phyloP scores from a whole-genome alignment of 148 eudicot genomes.

The Camellia japonica region DNA sequence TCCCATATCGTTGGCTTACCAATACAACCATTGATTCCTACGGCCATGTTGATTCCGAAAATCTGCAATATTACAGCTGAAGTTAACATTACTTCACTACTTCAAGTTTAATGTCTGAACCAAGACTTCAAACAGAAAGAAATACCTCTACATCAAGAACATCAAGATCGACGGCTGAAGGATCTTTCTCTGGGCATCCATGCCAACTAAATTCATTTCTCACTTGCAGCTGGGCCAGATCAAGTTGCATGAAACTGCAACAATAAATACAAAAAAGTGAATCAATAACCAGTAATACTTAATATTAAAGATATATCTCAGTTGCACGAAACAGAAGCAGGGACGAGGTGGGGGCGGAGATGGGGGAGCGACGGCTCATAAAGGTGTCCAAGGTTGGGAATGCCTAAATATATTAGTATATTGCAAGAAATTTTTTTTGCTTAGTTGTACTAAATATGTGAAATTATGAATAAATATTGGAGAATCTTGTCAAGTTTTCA shows the following conservation, averaged over 20 bases:
- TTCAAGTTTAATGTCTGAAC: constrained; percentile 3
- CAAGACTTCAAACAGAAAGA: neutral
- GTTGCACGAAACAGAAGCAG: too few relatives aligned
- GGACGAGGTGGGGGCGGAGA: neutral
- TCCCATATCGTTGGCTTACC: constrained; percentile 90
- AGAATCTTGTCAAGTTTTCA: too few relatives aligned
- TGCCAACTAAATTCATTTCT: constrained; percentile 78
- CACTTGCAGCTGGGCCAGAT: constrained; percentile 74
- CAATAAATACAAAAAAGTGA: constrained; percentile 12
- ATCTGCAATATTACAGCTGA: constrained; percentile 44
- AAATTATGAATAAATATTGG: too few relatives aligned
- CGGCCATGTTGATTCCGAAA: constrained; percentile 81
- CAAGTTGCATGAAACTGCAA: constrained; percentile 95
- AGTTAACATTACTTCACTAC: neutral
- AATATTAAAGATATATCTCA: neutral
- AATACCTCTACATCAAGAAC: constrained; percentile 88
- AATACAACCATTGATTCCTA: constrained; percentile 77
- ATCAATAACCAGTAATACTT: neutral
- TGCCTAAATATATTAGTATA: too few relatives aligned
- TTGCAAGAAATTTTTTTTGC: too few relatives aligned
- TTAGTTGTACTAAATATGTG: too few relatives aligned
- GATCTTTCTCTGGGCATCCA: constrained; percentile 73
- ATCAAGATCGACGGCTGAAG: constrained; percentile 95
- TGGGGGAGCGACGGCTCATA: neutral
- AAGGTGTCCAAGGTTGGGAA: too few relatives aligned